Conservation (phyloP, 2,329 filamentous ascomycete species). For the Penicillium janthinellum region DNA sequence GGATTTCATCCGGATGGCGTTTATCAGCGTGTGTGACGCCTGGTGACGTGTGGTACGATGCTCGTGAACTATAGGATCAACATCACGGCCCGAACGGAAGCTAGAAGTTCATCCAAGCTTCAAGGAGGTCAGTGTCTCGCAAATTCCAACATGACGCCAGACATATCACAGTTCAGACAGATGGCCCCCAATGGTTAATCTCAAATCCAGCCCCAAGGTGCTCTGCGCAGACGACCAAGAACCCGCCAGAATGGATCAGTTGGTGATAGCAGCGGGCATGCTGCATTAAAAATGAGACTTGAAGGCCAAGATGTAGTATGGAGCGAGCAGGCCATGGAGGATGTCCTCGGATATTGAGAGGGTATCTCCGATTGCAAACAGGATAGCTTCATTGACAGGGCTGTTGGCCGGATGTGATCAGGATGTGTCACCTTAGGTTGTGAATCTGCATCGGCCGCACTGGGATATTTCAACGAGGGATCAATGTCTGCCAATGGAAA, state of each 20-base stretch:
- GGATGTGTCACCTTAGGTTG: neutral
- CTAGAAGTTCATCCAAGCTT: neutral
- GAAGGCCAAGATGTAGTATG: neutral
- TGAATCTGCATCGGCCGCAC: neutral
- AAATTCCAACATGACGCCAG: neutral
- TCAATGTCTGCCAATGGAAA: neutral
- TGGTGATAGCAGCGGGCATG: constrained; percentile 5
- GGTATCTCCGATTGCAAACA: neutral
- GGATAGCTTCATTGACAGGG: neutral
- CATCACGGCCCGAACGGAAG: neutral
- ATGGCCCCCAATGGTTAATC: neutral
- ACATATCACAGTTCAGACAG: neutral
- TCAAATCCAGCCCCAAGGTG: neutral
- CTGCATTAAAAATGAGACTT: neutral
- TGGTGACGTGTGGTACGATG: neutral
- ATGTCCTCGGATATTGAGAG: neutral
- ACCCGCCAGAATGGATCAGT: constrained; percentile 1
- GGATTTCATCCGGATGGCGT: neutral
- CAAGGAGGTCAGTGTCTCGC: neutral
- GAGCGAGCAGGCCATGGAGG: neutral
- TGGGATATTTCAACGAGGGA: neutral
- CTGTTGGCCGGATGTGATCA: neutral
- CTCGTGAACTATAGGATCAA: neutral
- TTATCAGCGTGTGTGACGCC: neutral
- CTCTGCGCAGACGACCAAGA: neutral